Percentiles rank a stretch among this genome's conserved stretches.
These are phyloP conservation scores for Dothiorella sarmentorum DNA, from an alignment of 2,329 filamentous ascomycete species.

Conservation along the genomic window DNA sequence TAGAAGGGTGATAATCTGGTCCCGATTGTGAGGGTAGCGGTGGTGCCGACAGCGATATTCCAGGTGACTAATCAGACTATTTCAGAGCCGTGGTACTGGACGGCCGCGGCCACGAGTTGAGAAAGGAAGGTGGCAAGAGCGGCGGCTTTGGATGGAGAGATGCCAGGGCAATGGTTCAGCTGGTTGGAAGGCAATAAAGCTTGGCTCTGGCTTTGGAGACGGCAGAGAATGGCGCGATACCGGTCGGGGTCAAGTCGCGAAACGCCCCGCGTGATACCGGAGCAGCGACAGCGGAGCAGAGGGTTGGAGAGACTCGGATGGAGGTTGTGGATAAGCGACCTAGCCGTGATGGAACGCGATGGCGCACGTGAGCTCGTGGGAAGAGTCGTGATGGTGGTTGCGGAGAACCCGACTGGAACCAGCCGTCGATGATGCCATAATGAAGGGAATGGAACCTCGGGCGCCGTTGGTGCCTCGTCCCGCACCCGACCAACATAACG, in stretches of 20 bases:
- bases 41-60: neutral
- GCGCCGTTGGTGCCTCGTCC: neutral
- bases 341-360: neutral
- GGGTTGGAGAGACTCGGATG: neutral
- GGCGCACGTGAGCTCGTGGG: neutral
- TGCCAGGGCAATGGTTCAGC: neutral
- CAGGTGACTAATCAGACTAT: neutral
- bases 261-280: constrained; percentile 3
- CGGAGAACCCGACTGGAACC: neutral
- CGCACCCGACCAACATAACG: neutral
- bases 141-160: neutral
- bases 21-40: neutral
- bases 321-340: neutral
- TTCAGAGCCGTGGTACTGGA: neutral
- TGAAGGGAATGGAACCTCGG: neutral
- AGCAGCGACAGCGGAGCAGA: neutral
- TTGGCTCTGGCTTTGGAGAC: neutral
- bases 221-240: constrained; percentile 9
- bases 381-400: neutral
- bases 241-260: neutral
- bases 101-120: neutral
- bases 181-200: constrained; percentile 13
- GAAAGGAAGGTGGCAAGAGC: constrained; percentile 14
- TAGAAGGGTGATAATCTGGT: neutral
- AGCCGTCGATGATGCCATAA: constrained; percentile 7